These are phyloP conservation scores for Clonostachys rhizophaga DNA, from an alignment of 2,329 filamentous ascomycete genomes.

Conservation along the genomic window DNA sequence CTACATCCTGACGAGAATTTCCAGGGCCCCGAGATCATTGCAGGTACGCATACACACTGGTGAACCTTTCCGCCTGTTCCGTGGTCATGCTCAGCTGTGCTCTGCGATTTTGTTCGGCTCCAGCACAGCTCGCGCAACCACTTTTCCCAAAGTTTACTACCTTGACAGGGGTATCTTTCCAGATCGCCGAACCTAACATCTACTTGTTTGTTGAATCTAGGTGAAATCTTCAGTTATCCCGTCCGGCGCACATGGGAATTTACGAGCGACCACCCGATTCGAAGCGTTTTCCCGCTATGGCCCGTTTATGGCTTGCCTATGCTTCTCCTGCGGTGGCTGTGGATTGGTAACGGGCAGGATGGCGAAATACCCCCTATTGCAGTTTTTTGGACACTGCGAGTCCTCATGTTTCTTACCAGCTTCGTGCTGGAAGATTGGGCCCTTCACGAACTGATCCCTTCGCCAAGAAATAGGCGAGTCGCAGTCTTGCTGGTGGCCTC, in stretches of 20 bases:
- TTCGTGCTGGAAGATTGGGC: constrained; percentile 99
- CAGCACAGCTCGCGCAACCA: too few species aligned
- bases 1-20: constrained; percentile 99
- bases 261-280: constrained; percentile 79
- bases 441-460: constrained; percentile 82
- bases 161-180: neutral
- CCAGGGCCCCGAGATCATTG: constrained; percentile 94
- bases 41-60: constrained; percentile 56
- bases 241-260: constrained; percentile 95
- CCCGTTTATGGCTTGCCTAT: constrained; percentile 91
- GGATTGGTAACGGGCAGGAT: constrained; percentile 76
- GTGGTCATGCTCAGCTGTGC: too few species aligned
- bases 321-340: constrained; percentile 87
- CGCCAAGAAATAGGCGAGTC: constrained; percentile 64
- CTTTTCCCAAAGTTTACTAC: too few species aligned
- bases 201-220: constrained; percentile 35
- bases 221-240: constrained; percentile 88
- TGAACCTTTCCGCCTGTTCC: constrained; percentile 8
- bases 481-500: constrained; percentile 85
- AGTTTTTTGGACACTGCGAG: constrained; percentile 84
- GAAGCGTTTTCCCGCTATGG: constrained; percentile 96
- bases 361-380: constrained; percentile 75
- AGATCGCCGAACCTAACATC: neutral
- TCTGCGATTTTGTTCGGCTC: too few species aligned
- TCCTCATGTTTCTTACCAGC: constrained; percentile 90